These are phyloP conservation scores for Chimonanthus praecox DNA, from an alignment of 164 flowering plant genomes.

Conservation along the genomic window DNA sequence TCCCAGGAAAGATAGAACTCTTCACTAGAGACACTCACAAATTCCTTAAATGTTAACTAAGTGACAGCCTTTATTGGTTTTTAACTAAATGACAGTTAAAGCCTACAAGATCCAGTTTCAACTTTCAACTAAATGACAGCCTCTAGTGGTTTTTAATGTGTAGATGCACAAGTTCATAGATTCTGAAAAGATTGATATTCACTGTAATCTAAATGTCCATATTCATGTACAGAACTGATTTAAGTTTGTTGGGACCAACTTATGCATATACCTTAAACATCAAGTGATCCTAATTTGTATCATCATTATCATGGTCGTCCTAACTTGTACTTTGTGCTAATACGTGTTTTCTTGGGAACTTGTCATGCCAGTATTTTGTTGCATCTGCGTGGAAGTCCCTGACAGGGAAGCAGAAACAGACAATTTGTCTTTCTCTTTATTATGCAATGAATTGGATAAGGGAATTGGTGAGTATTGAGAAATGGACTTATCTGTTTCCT, in stretches of 20 bases:
- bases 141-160: too few relatives aligned
- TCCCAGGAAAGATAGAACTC: too few relatives aligned
- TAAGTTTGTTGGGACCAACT: neutral
- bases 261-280: neutral
- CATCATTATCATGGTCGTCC: neutral
- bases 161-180: neutral
- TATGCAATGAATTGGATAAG: constrained; percentile 80
- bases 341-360: constrained; percentile 8
- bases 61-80: too few relatives aligned
- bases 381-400: constrained; percentile 44
- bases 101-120: too few relatives aligned
- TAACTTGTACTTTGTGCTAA: constrained; percentile 5
- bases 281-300: too few relatives aligned
- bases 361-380: constrained; percentile 44
- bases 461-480: constrained; percentile 51
- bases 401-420: constrained; percentile 58
- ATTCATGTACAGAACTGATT: neutral
- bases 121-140: too few relatives aligned
- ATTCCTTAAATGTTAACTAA: too few relatives aligned
- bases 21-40: too few relatives aligned
- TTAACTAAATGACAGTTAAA: too few relatives aligned
- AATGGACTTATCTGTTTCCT: neutral
- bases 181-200: neutral
- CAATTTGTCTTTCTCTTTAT: constrained; percentile 55
- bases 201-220: neutral